Conservation (phyloP, 176 grass and related monocot genomes). For the Rhipidocladum racemiflorum region DNA sequence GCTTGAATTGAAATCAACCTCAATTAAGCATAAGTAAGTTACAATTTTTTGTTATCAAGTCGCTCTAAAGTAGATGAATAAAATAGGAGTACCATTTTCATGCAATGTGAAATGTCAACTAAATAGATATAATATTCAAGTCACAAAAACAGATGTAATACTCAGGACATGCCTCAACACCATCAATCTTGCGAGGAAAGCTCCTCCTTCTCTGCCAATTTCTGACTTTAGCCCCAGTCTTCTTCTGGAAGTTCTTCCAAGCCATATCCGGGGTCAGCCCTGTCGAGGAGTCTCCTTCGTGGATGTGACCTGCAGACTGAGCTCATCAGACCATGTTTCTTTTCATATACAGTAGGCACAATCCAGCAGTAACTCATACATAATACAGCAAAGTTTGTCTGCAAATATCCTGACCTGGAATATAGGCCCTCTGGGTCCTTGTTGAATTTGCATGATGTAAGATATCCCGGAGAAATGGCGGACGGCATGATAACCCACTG, state of each 20-base stretch:
- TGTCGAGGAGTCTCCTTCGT: constrained; percentile 49
- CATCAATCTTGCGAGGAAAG: constrained; percentile 87
- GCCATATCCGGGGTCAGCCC: constrained; percentile 75
- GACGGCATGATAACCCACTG: constrained; percentile 65
- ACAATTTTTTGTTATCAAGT: neutral
- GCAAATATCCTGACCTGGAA: constrained; percentile 42
- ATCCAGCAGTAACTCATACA: neutral
- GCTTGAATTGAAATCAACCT: neutral
- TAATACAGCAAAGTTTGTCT: too few relatives aligned
- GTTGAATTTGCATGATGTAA: constrained; percentile 67
- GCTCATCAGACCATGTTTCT: neutral
- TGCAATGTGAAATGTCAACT: neutral
- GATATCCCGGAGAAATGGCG: constrained; percentile 58
- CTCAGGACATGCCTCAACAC: constrained; percentile 59
- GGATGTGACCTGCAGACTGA: constrained; percentile 60
- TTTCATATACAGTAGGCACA: neutral
- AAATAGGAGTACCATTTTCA: neutral
- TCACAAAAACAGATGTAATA: too few relatives aligned
- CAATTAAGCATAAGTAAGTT: neutral
- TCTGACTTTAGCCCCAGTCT: constrained; percentile 47
- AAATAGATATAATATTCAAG: constrained; percentile 12
- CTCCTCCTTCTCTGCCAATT: constrained; percentile 50
- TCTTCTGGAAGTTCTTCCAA: constrained; percentile 85
- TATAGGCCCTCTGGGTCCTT: constrained; percentile 71
- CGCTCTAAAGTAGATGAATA: neutral